A percentile compares a stretch with the other conserved stretches of the same genome.
These are phyloP conservation scores for Nemania abortiva DNA, from an alignment of 2,329 filamentous ascomycete species.

Conservation along the genomic window DNA sequence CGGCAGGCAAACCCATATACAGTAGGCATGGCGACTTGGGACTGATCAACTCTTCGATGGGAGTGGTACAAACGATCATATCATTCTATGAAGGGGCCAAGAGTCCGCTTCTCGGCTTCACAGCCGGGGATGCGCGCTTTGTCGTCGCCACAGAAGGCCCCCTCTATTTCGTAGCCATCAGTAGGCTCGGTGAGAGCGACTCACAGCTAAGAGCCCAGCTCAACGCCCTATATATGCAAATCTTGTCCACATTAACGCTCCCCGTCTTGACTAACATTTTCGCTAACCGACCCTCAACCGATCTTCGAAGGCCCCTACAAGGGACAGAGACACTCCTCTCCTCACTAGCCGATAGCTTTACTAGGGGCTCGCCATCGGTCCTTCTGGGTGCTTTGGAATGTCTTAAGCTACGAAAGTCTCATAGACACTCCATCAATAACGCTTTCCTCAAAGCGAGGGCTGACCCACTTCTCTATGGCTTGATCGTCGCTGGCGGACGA, in stretches of 20 bases:
- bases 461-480: slow-evolving; percentile 86
- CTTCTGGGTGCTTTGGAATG: slow-evolving; percentile 93
- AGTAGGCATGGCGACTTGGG: slow-evolving; percentile 92
- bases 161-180: slow-evolving; percentile 93
- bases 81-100: slow-evolving; percentile 90
- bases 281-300: slow-evolving; percentile 89
- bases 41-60: slow-evolving; percentile 92
- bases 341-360: slow-evolving; percentile 94
- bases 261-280: slow-evolving; percentile 90
- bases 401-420: slow-evolving; percentile 88
- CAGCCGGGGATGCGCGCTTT: slow-evolving; percentile 86
- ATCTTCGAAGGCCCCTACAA: slow-evolving; percentile 87
- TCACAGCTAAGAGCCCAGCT: slow-evolving; percentile 87
- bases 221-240: slow-evolving; percentile 97
- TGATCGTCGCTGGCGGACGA: slow-evolving; percentile 91
- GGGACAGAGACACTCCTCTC: slow-evolving; percentile 93
- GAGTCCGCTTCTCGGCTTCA: slow-evolving; percentile 84
- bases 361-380: slow-evolving; percentile 88
- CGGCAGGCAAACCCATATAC: slow-evolving; percentile 96
- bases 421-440: slow-evolving; percentile 87
- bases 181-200: slow-evolving; percentile 91
- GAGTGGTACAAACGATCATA: slow-evolving; percentile 96
- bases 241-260: slow-evolving; percentile 92
- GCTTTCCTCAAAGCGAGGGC: slow-evolving; percentile 83
- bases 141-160: slow-evolving; percentile 87